A percentile compares a stretch with the other conserved stretches of the same genome.
phyloP scores from a whole-genome alignment of 495 filamentous ascomycete species.

The Penicillium goetzii region DNA sequence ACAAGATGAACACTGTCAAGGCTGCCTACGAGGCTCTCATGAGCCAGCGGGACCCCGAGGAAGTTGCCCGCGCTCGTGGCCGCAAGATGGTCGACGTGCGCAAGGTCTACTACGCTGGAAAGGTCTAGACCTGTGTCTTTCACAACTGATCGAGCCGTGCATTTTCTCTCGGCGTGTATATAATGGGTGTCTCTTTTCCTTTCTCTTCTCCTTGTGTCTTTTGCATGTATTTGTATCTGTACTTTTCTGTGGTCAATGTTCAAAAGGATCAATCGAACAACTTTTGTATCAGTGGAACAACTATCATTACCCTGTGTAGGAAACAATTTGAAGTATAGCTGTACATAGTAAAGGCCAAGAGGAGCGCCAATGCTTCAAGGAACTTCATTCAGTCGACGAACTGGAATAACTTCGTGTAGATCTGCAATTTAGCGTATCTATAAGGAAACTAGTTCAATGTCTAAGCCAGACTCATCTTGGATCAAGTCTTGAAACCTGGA shows the following conservation, averaged over 20 bases:
- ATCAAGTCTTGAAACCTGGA: background rate
- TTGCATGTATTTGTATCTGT: constrained; percentile 40
- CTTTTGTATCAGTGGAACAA: background rate
- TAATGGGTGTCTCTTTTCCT: constrained; percentile 37
- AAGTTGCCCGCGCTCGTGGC: constrained; percentile 81
- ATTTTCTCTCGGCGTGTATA: constrained; percentile 42
- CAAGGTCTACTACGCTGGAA: constrained; percentile 95
- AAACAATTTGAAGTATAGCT: too few species aligned
- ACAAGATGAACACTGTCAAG: constrained; percentile 97
- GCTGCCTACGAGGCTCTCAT: constrained; percentile 80
- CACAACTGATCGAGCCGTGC: constrained; percentile 27
- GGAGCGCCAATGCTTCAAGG: too few species aligned
- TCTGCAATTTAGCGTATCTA: too few species aligned
- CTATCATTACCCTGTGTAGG: background rate
- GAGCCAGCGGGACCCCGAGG: constrained; percentile 83
- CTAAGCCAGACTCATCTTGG: background rate
- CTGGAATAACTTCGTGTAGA: too few species aligned
- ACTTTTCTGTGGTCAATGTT: constrained; percentile 19
- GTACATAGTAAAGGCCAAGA: too few species aligned
- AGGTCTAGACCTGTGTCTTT: constrained; percentile 48
- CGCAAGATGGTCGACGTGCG: constrained; percentile 94
- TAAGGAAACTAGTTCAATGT: too few species aligned
- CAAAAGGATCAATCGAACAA: constrained; percentile 22
- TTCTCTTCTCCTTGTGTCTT: constrained; percentile 36
- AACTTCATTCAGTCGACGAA: too few species aligned